Evolutionary conservation across 148 eudicot genomes (phyloP), one percentile per base, ranked within the genome.

Genomic region (Chenopodium album): DNA sequence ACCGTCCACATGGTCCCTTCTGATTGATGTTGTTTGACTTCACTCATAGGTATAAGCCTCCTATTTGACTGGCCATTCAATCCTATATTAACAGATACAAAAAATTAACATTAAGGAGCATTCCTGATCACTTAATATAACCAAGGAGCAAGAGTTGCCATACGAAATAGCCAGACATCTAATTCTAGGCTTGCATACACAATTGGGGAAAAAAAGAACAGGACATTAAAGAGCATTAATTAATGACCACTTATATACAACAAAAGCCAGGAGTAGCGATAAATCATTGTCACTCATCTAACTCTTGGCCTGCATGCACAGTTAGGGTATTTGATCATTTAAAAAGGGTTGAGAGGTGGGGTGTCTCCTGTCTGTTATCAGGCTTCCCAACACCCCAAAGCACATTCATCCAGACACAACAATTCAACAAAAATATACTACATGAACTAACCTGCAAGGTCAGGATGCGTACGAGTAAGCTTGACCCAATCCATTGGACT

Each of bases 401-500:
- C 37, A 37, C 71, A 59, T 82, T 71, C 72, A 73, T 47, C 34
- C 28, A 60, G 28, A 20, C 37, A 28, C 60, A 80, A 41, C 29
- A 28, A 28, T 0, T 28, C 29, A 28, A 28, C 68, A 80, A 72
- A 62, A 46, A 80, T 32, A 59, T 65, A 41, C 44, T 41, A 41
- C 44, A 41, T 41, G 0, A 67, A 31, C 28, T 69, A 78, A 96
- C 99, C 99, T 89, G 99, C 99, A 71, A 96, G 94, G 79, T 96
- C 98, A 77, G 98, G 97, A 81, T 94, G 97, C 11, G 95, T 92
- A 81, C 91, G 90, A 67, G 93, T 91, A 88, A 96, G 91, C 90
- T 91, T 96, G 78, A 96, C 89, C 99, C 99, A 96, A 84, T 96
- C 97, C 98, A 96, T 89, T 81, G 87, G 99, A 77, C 97, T 94